Evolutionary conservation across 257 asterid species (phyloP), one percentile per base, ranked within the genome.

Genomic region (Scutellaria minor): DNA sequence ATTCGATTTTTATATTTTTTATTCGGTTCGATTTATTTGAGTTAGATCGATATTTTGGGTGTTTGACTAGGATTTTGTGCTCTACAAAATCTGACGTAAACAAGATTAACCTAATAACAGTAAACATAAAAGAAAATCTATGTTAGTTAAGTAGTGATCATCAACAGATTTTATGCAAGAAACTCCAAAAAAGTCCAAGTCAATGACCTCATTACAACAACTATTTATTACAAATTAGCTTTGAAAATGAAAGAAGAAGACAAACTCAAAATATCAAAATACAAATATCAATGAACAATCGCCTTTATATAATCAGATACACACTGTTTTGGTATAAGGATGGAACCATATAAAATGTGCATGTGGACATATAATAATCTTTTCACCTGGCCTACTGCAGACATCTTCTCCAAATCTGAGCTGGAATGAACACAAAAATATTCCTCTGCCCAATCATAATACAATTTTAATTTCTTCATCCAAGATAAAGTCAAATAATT

Each of bases 331-430:
- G 27, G 27, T 24, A 24, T 24, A 24, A 24, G 27, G 6, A 58
- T 11, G 6, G 7, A 3, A 11, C 44, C 9, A 57, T 39, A 57
- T 27, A 11, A 31, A 8, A 54, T 39, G 7, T 41, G 20, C 66
- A 57, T 59, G 68, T 60, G 22, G 31, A 48, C 53, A 55, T 35
- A 57, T 35, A 5, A 5, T 48, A 51, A 8, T 5, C 11, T 35
- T 37, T 27, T 14, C 15, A 14, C 51, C 59, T 44, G 59, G 5
- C 51, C 58, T 8, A 42, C 24, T 27, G 20, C 4, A 35, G 39
- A 58, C 54, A 35, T 52, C 18, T 56, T 57, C 31, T 66, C 55
- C 47, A 11, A 6, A 14, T n/a, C 58, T 60, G 75, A 68, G 40
- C 51, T 50, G 75, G 18, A 59, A 9, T 59, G 40, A 14, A 20